phyloP scores from a whole-genome alignment of 495 filamentous ascomycete species.

The Hyphodiscus hymeniophilus region DNA sequence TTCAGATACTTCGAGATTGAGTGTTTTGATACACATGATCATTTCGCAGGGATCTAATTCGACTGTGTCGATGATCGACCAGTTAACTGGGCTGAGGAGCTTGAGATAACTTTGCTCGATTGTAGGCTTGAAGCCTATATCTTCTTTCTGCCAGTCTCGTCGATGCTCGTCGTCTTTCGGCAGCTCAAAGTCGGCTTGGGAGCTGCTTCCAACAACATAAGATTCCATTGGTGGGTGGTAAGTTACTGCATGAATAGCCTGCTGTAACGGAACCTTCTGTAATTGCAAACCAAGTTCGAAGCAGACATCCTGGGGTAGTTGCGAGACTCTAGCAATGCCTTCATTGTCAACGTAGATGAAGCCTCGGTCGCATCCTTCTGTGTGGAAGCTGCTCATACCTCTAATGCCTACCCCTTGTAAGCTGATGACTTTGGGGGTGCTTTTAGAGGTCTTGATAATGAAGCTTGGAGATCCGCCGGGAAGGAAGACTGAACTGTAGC shows the following conservation, averaged over 20 bases:
- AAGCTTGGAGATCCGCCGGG: slow-evolving; percentile 72
- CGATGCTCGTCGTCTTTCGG: slow-evolving; percentile 78
- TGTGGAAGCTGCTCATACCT: slow-evolving; percentile 65
- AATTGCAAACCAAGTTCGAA: slow-evolving; percentile 66
- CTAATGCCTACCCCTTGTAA: slow-evolving; percentile 56
- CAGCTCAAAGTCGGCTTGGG: slow-evolving; percentile 61
- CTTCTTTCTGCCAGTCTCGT: slow-evolving; percentile 69
- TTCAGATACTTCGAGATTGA: slow-evolving; percentile 85
- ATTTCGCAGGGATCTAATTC: slow-evolving; percentile 64
- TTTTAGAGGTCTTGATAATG: slow-evolving; percentile 67
- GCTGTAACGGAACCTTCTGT: slow-evolving; percentile 56
- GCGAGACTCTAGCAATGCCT: slow-evolving; percentile 56
- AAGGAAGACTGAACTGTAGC: slow-evolving; percentile 72
- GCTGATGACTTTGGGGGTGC: slow-evolving; percentile 62
- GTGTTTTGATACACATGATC: slow-evolving; percentile 69
- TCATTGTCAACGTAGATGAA: slow-evolving; percentile 71
- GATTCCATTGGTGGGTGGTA: slow-evolving; percentile 66
- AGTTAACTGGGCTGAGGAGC: slow-evolving; percentile 64
- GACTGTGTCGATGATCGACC: slow-evolving; percentile 68
- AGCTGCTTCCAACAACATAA: slow-evolving; percentile 69
- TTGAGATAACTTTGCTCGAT: slow-evolving; percentile 61
- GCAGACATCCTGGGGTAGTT: slow-evolving; percentile 53
- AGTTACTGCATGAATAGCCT: slow-evolving; percentile 63
- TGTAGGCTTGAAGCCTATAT: slow-evolving; percentile 56
- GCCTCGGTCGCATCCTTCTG: slow-evolving; percentile 62